These are phyloP conservation scores for Aureococcus anophagefferens DNA, from an alignment of 108 stramenopile species.

Conservation along the genomic window DNA sequence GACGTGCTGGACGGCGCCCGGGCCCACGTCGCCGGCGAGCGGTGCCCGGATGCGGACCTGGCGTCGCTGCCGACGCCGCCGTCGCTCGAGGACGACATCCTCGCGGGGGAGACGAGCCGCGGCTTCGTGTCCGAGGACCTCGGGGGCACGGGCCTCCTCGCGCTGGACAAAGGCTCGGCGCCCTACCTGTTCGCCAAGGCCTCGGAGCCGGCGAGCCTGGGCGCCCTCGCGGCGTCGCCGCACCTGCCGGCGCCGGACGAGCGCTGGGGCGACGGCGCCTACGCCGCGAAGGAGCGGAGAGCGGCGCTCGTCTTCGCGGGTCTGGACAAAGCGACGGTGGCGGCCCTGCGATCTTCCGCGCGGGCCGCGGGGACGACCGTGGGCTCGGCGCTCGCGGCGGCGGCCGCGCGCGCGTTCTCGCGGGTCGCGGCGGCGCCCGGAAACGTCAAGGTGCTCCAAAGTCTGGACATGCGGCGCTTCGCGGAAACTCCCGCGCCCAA, in stretches of 20 bases:
- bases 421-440: neutral
- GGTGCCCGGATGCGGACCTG: no score
- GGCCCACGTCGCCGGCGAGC: neutral
- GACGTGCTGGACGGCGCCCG: neutral
- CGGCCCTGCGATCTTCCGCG: no score
- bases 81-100: neutral
- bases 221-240: no score
- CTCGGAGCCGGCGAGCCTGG: no score
- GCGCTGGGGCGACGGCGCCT: no score
- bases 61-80: neutral
- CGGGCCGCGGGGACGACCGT: neutral
- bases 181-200: no score
- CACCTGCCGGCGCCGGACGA: no score
- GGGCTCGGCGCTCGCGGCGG: neutral
- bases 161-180: neutral
- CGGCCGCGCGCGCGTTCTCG: neutral
- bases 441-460: conserved; percentile 75
- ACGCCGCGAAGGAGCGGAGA: no score
- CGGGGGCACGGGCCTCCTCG: neutral
- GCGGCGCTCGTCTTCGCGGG: no score
- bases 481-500: conserved; percentile 28
- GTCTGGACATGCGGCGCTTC: conserved; percentile 70
- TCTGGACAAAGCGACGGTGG: no score
- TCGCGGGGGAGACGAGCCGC: neutral
- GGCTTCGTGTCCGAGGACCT: neutral